These are phyloP conservation scores for Protomyces macrosporus DNA, from an alignment of 1,139 yeast genomes.

Conservation along the genomic window DNA sequence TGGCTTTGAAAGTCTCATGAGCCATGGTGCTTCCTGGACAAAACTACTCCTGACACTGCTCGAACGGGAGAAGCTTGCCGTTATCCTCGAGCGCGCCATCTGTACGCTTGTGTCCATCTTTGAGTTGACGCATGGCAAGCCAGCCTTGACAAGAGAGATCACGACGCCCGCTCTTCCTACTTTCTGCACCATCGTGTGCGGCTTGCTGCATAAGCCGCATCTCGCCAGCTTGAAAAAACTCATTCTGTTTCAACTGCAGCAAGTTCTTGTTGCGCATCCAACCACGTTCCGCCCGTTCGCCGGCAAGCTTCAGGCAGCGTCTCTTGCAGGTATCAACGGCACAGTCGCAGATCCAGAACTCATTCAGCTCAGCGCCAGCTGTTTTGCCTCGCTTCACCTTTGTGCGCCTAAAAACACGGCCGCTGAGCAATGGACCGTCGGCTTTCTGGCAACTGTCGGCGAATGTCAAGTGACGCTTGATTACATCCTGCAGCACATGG, in stretches of 20 bases:
- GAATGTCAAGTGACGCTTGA: constrained; percentile 23
- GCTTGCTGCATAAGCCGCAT: not conserved
- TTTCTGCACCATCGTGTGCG: constrained; percentile 8
- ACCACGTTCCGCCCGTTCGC: constrained; percentile 26
- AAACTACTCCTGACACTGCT: constrained; percentile 17
- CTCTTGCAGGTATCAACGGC: constrained; percentile 10
- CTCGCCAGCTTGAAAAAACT: not conserved
- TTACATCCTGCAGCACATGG: constrained; percentile 21
- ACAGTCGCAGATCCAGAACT: constrained; percentile 1
- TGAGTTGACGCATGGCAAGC: constrained; percentile 16
- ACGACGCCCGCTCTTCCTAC: constrained; percentile 26
- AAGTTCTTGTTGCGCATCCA: constrained; percentile 9
- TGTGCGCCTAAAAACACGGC: constrained; percentile 23
- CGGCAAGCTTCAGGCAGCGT: constrained; percentile 5
- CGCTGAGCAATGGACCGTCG: constrained; percentile 25
- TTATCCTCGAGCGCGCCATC: constrained; percentile 19
- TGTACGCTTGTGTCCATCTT: constrained; percentile 10
- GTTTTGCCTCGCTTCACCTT: constrained; percentile 22
- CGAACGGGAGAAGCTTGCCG: constrained; percentile 16
- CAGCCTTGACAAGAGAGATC: constrained; percentile 24
- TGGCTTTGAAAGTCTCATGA: constrained; percentile 23
- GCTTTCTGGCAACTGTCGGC: constrained; percentile 2
- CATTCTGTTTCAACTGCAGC: constrained; percentile 8
- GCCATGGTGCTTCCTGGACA: constrained; percentile 26
- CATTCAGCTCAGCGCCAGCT: constrained; percentile 19